Conservation (phyloP, 768 basidiomycete genomes). For the Lenzites betulinus region DNA sequence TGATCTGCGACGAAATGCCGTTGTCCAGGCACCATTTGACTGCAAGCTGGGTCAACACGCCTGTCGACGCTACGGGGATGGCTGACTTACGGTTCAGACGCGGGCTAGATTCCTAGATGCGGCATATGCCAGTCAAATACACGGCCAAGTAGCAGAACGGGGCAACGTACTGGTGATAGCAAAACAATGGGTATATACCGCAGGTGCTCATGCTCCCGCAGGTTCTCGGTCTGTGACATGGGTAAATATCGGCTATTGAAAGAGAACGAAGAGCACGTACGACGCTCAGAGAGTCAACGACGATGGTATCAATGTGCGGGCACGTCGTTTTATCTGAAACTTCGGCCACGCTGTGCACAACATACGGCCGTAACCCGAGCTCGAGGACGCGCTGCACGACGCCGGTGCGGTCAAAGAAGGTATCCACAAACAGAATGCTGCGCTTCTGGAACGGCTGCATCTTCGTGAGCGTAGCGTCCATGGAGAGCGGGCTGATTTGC, state of each 20-base stretch:
- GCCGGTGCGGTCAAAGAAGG: constrained; percentile 69
- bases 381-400: constrained; percentile 78
- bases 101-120: constrained; percentile 51
- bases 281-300: constrained; percentile 85
- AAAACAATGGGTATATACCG: constrained; percentile 97
- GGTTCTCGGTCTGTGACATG: constrained; percentile 69
- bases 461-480: constrained; percentile 73
- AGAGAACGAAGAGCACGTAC: constrained; percentile 49
- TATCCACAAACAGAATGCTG: constrained; percentile 91
- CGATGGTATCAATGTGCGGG: constrained; percentile 92
- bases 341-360: constrained; percentile 77
- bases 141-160: not conserved
- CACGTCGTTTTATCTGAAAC: constrained; percentile 80
- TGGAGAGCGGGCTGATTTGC: constrained; percentile 72
- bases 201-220: constrained; percentile 91
- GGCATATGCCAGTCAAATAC: constrained; percentile 1
- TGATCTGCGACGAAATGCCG: constrained; percentile 93
- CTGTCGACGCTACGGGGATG: constrained; percentile 15
- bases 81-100: constrained; percentile 66
- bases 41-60: constrained; percentile 35
- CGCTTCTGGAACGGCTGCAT: constrained; percentile 87
- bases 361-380: constrained; percentile 75
- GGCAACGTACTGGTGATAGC: constrained; percentile 59
- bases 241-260: constrained; percentile 1
- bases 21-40: constrained; percentile 98